Percentiles rank a stretch among this genome's conserved stretches.
phyloP scores from a whole-genome alignment of 345 rosid genomes.

The Leavenworthia alabamica region DNA sequence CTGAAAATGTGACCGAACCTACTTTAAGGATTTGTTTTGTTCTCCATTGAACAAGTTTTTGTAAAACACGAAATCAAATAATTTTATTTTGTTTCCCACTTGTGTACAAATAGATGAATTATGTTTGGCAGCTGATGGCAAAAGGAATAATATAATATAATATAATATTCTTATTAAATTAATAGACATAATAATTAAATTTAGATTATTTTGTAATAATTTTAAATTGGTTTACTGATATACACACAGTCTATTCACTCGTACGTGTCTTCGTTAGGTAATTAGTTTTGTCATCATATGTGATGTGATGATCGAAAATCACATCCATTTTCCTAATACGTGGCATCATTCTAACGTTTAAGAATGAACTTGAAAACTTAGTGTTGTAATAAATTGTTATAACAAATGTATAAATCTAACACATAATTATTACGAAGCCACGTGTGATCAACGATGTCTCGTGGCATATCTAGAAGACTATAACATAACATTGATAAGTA shows the following conservation, averaged over 20 bases:
- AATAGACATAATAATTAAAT: conserved; percentile 7
- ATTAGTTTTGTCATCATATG: conserved; percentile 14
- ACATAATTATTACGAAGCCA: neutral
- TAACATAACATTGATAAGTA: conserved; percentile 5
- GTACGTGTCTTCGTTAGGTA: conserved; percentile 11
- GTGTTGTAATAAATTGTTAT: too few relatives aligned
- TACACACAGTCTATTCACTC: conserved; percentile 6
- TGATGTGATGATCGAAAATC: conserved; percentile 3
- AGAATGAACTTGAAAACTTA: neutral
- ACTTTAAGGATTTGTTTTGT: neutral
- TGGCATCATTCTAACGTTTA: neutral
- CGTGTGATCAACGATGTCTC: neutral
- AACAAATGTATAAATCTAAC: too few relatives aligned
- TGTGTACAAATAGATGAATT: conserved; percentile 5
- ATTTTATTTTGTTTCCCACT: neutral
- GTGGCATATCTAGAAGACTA: neutral
- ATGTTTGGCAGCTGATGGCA: conserved; percentile 14
- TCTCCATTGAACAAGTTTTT: neutral
- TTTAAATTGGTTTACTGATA: neutral
- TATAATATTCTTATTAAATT: neutral
- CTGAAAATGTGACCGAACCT: conserved; percentile 20
- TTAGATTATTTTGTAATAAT: neutral
- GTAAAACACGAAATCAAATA: neutral
- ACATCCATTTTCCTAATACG: neutral
- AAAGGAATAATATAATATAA: conserved; percentile 8